phyloP scores from a whole-genome alignment of 179 eudicot species.

The Patellifolia procumbens region DNA sequence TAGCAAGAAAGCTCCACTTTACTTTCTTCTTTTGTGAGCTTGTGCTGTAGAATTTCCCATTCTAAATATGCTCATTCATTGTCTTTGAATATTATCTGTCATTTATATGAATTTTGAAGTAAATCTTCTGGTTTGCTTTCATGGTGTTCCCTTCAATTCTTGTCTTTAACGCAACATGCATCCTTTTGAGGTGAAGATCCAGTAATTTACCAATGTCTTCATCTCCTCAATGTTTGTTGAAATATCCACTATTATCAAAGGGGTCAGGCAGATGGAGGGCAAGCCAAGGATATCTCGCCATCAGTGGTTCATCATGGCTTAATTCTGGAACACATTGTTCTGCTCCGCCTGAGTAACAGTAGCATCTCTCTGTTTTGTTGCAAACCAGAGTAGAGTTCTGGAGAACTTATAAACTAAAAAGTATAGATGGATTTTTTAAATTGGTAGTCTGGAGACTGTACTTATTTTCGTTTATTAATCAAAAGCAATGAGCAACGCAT shows the following conservation, averaged over 20 bases:
- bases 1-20: conserved; percentile 22
- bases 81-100: conserved; percentile 25
- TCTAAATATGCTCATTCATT: conserved; percentile 34
- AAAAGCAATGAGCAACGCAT: too few relatives aligned
- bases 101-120: conserved; percentile 27
- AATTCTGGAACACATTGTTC: background rate
- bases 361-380: background rate
- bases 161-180: conserved; percentile 15
- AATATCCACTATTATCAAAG: background rate
- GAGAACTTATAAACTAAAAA: background rate
- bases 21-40: conserved; percentile 25
- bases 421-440: background rate
- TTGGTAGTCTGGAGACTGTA: background rate
- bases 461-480: background rate
- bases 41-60: conserved; percentile 31
- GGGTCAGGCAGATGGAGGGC: background rate
- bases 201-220: background rate
- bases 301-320: background rate
- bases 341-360: background rate
- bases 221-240: background rate
- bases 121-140: conserved; percentile 34
- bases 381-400: background rate
- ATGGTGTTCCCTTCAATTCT: conserved; percentile 16
- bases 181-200: conserved; percentile 15
- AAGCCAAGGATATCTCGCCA: background rate